phyloP scores from a whole-genome alignment of 2,329 filamentous ascomycete species.

The Colletotrichum sp. region DNA sequence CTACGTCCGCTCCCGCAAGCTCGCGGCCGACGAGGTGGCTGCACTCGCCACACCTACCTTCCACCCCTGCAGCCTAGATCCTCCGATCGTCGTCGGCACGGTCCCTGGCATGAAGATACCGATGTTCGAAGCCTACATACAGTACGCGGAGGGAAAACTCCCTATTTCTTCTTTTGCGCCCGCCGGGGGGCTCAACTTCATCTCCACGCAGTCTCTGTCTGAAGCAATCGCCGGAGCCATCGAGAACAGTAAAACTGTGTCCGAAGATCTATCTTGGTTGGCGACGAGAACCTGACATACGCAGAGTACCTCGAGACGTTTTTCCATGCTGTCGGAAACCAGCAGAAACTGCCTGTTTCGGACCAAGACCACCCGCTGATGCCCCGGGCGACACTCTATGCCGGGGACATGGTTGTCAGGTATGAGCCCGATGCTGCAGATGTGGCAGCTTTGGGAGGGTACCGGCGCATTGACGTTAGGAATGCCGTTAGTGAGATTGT shows the following conservation, averaged over 20 bases:
- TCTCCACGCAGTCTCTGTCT: neutral
- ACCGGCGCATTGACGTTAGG: neutral
- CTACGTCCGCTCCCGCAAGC: slow-evolving; percentile 5
- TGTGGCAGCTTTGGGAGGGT: neutral
- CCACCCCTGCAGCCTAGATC: slow-evolving; percentile 1
- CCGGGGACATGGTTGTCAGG: neutral
- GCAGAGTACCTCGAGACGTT: slow-evolving; percentile 6
- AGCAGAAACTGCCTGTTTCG: neutral
- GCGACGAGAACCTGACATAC: neutral
- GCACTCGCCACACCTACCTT: neutral
- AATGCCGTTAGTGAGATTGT: neutral
- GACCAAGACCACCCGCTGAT: slow-evolving; percentile 8
- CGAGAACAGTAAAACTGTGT: neutral
- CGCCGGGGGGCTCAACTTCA: neutral
- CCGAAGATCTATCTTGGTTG: neutral
- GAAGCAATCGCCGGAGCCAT: neutral
- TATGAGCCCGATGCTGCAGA: slow-evolving; percentile 7
- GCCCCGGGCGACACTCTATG: neutral
- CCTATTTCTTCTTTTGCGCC: neutral
- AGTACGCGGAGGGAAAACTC: neutral
- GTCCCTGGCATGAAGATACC: neutral
- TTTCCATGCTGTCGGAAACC: neutral
- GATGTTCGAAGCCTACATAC: neutral
- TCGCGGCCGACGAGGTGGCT: neutral
- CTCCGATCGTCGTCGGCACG: slow-evolving; percentile 5